These are phyloP conservation scores for Gamarada debralockiae DNA, from an alignment of 495 filamentous ascomycete genomes.

Conservation along the genomic window DNA sequence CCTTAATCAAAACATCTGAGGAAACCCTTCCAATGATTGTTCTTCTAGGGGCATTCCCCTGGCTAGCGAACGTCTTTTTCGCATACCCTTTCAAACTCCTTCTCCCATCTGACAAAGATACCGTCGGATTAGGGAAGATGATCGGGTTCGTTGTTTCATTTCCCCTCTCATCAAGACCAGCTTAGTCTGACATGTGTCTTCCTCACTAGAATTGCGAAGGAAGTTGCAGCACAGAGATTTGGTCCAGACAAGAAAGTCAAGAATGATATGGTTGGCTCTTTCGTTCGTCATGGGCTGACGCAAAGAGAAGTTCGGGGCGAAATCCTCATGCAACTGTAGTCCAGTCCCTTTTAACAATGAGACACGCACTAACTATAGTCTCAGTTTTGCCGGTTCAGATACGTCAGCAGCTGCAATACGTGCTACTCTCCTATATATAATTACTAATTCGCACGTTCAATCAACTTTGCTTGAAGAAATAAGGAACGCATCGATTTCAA, in stretches of 20 bases:
- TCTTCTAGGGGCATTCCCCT: constrained; percentile 6
- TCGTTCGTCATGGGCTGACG: constrained; percentile 35
- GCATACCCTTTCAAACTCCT: background rate
- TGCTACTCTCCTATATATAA: constrained; percentile 48
- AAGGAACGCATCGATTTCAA: constrained; percentile 30
- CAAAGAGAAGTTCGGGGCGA: constrained; percentile 37
- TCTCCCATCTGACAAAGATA: constrained; percentile 11
- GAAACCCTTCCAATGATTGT: constrained; percentile 3
- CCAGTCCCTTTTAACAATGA: background rate
- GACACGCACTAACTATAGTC: background rate
- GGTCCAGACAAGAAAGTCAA: constrained; percentile 24
- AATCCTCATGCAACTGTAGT: constrained; percentile 36
- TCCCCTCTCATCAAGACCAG: background rate
- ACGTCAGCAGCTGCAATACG: constrained; percentile 60
- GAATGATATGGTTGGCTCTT: constrained; percentile 43
- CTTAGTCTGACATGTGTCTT: background rate
- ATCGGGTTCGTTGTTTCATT: constrained; percentile 6
- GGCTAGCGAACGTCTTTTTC: background rate
- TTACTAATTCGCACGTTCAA: constrained; percentile 41
- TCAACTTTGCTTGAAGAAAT: constrained; percentile 54
- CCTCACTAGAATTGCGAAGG: constrained; percentile 13
- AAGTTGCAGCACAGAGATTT: constrained; percentile 32
- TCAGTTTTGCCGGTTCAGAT: constrained; percentile 53
- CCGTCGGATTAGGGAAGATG: constrained; percentile 2
- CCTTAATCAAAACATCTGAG: constrained; percentile 6